Percentiles rank a stretch among this genome's conserved stretches.
Conservation (phyloP, 2,329 filamentous ascomycete genomes). For the Penicillium psychrosexuale region DNA sequence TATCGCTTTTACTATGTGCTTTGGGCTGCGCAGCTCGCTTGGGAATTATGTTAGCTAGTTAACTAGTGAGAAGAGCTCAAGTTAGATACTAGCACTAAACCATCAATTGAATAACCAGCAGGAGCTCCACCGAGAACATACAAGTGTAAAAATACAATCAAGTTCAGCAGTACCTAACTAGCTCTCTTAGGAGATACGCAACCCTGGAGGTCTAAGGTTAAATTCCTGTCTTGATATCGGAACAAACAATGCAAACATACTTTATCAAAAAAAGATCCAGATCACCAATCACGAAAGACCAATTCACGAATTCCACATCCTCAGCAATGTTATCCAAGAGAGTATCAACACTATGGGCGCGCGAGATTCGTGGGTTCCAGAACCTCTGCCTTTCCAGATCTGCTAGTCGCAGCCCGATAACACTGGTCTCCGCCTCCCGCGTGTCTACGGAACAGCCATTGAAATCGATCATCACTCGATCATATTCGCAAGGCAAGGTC, state of each 20-base stretch:
- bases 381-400: slow-evolving; percentile 20
- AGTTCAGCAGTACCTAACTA: background rate
- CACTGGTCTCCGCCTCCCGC: background rate
- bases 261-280: slow-evolving; percentile 15
- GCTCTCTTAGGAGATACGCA: too few relatives aligned
- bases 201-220: too few relatives aligned
- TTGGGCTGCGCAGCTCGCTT: too few relatives aligned
- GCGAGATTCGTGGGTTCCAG: slow-evolving; percentile 17
- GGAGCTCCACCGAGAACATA: background rate
- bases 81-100: slow-evolving; percentile 19
- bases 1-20: too few relatives aligned
- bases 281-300: slow-evolving; percentile 11
- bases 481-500: slow-evolving; percentile 19
- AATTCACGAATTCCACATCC: slow-evolving; percentile 6
- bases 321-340: slow-evolving; percentile 24
- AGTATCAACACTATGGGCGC: slow-evolving; percentile 19
- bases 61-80: background rate
- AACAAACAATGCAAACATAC: slow-evolving; percentile 34
- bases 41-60: too few relatives aligned
- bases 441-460: slow-evolving; percentile 16
- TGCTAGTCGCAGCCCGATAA: background rate
- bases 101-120: slow-evolving; percentile 4
- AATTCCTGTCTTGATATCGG: background rate
- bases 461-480: slow-evolving; percentile 2
- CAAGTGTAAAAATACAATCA: background rate